phyloP scores from a whole-genome alignment of 75 land plant genomes.

The Pinus tabuliformis region DNA sequence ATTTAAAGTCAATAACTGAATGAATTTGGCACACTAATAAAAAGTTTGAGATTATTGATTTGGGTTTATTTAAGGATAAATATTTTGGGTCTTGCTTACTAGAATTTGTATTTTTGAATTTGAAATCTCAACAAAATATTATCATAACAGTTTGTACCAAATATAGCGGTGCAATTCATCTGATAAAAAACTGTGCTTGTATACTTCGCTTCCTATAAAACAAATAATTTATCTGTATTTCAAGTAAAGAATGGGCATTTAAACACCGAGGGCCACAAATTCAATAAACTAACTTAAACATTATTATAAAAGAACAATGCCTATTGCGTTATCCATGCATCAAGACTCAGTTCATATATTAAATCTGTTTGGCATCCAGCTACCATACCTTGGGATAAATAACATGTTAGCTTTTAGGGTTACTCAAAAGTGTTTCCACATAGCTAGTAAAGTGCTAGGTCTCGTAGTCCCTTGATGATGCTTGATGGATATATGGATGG shows the following conservation, averaged over 20 bases:
- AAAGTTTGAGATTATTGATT: background rate
- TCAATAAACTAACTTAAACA: background rate
- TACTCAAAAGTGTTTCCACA: too few species aligned
- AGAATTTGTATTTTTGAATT: conserved; percentile 5
- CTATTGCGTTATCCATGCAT: too few species aligned
- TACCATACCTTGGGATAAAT: too few species aligned
- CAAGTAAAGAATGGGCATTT: background rate
- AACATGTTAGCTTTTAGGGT: too few species aligned
- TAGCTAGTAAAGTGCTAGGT: too few species aligned
- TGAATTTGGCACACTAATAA: background rate
- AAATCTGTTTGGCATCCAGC: too few species aligned
- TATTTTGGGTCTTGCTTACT: background rate
- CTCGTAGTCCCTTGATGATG: too few species aligned
- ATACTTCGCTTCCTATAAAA: background rate
- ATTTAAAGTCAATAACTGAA: background rate
- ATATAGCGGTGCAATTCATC: background rate
- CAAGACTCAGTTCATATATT: too few species aligned
- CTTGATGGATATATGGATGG: too few species aligned
- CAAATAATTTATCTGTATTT: background rate
- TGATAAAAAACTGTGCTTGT: background rate
- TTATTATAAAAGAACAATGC: too few species aligned
- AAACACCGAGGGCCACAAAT: background rate
- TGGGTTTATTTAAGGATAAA: background rate
- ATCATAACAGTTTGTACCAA: background rate
- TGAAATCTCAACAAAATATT: background rate